Base-by-base conservation (phyloP, 805 yeast genomes). In the Metschnikowia similis region DNA sequence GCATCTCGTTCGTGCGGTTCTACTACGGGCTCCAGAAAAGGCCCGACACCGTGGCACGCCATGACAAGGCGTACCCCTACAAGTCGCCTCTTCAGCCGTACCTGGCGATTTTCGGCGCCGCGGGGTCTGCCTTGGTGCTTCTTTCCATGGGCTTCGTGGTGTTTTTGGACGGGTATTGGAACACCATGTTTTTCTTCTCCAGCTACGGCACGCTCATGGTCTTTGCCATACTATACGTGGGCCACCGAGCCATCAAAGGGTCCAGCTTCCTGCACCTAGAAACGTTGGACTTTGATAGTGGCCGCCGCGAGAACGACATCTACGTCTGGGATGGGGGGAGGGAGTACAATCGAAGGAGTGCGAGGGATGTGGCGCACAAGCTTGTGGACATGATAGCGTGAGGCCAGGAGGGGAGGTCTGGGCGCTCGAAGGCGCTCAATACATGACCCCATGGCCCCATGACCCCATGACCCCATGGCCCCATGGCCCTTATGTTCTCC, bases 231-330 rank as follows among this genome's bases (percentile, higher is more conserved):
- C 72, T 80, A 35, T 85, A 78, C 57, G 14, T 73, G 30, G 78
- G 81, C 1, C 84, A 85, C 66, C 83, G 82, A 59, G 38, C 82
- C 0, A 60, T 82, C 13, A 77, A 82, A 51, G 81, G 88, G 8
- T 83, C 91, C 1, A 77, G 81, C 54, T 70, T 84, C 9, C 87
- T 82, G 47, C 76, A 87, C 45, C 67, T 87, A 41, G 91, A 86
- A 56, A 84, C 87, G 41, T 63, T 89, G 52, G 96, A 89, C 64
- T 77, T 86, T 62, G 96, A 89, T 64, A 79, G 89, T 0, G 96
- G 96, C 2, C 72, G 96, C 58, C 75, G 94, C 45, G 96, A 89
- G 63, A 81, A 84, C 68, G 96, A 89, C 66, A 72, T 89, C 44
- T 80, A 80, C 54, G 81, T 83, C 21, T 88, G 96, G 95, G 89